A percentile compares a stretch with the other conserved stretches of the same genome.
Evolutionary conservation across 1,284 basidiomycete species (phyloP).

Genomic region (Fistulina hepatica): DNA sequence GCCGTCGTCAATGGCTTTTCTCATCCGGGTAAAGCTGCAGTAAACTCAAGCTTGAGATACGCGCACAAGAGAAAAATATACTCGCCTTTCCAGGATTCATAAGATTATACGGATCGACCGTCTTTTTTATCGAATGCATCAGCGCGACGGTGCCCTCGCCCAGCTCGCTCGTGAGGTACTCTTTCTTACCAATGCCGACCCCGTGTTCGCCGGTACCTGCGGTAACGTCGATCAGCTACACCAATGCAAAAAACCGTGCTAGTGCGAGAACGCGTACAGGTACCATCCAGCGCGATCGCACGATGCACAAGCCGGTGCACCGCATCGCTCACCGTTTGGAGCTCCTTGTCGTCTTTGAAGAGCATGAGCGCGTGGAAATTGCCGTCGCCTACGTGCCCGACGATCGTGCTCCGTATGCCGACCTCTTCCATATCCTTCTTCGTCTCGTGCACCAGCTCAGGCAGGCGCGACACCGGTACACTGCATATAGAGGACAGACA

Average conservation of each 20-base stretch:
- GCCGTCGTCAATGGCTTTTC: not conserved
- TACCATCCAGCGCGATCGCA: conserved; percentile 61
- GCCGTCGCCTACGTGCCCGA: conserved; percentile 84
- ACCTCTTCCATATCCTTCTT: conserved; percentile 60
- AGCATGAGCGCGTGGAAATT: conserved; percentile 64
- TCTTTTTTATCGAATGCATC: conserved; percentile 69
- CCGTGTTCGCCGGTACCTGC: conserved; percentile 45
- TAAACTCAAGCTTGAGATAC: not conserved
- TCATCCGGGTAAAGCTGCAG: conserved; percentile 25
- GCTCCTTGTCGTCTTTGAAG: conserved; percentile 52
- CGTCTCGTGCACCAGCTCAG: conserved; percentile 61
- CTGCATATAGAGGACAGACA: conserved; percentile 34
- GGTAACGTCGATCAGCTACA: not conserved
- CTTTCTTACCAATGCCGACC: conserved; percentile 71
- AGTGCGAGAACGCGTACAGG: conserved; percentile 34
- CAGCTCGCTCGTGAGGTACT: conserved; percentile 63
- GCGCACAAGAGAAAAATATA: not conserved
- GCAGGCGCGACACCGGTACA: conserved; percentile 67
- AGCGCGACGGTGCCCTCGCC: conserved; percentile 67
- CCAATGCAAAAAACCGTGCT: not conserved
- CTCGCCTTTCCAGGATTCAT: conserved; percentile 74
- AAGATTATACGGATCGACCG: conserved; percentile 66
- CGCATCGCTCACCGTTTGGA: conserved; percentile 40
- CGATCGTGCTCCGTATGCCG: conserved; percentile 60
- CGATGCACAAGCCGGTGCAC: conserved; percentile 61